Percentiles rank a stretch among this genome's conserved stretches.
Conservation (phyloP, 1,284 basidiomycete species). For the Ceratobasidium sp. region DNA sequence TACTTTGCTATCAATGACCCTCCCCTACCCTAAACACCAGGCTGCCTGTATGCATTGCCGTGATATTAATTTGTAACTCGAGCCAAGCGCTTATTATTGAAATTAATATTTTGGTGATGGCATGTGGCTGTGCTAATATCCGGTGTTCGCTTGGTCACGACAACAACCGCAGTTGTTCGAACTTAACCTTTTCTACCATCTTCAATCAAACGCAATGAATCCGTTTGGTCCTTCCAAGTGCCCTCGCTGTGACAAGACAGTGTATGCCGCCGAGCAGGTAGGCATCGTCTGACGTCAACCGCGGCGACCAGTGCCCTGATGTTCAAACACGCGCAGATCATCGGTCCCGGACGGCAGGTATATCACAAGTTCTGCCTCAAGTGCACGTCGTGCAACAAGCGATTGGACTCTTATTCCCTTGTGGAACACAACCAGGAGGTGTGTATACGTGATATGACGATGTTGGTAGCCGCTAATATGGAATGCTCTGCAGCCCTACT, state of each 20-base stretch:
- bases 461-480: slow-evolving; percentile 14
- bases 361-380: slow-evolving; percentile 83
- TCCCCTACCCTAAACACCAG: slow-evolving; percentile 41
- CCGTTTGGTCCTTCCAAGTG: slow-evolving; percentile 68
- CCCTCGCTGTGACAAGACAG: slow-evolving; percentile 68
- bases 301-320: slow-evolving; percentile 5
- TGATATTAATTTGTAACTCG: background rate
- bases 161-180: slow-evolving; percentile 21
- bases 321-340: slow-evolving; percentile 29
- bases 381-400: slow-evolving; percentile 71
- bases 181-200: background rate
- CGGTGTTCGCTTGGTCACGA: background rate
- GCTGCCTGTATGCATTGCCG: no score
- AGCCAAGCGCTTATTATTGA: background rate
- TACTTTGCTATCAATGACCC: slow-evolving; percentile 25
- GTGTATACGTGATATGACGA: slow-evolving; percentile 44
- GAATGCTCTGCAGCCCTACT: slow-evolving; percentile 62
- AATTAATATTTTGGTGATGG: background rate
- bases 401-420: slow-evolving; percentile 72
- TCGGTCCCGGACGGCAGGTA: slow-evolving; percentile 53
- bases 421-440: slow-evolving; percentile 79
- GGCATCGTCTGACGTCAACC: slow-evolving; percentile 64
- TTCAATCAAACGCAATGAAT: slow-evolving; percentile 32
- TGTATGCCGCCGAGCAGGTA: slow-evolving; percentile 83
- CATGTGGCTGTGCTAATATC: slow-evolving; percentile 33